phyloP scores from a whole-genome alignment of 257 asterid genomes.

The Haberlea rhodopensis region DNA sequence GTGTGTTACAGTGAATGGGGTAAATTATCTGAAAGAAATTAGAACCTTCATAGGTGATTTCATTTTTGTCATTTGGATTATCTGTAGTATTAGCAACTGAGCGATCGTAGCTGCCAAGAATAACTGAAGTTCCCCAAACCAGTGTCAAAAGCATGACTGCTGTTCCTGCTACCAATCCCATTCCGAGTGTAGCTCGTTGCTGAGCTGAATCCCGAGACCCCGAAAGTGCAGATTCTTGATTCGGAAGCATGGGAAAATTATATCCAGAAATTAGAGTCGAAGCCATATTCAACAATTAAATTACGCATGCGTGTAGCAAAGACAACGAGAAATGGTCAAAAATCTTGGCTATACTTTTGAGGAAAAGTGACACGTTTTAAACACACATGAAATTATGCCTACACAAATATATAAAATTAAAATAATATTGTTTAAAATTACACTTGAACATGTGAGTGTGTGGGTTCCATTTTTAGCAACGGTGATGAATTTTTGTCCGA shows the following conservation, averaged over 20 bases:
- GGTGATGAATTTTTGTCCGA: too few species aligned
- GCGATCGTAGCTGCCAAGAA: conserved; percentile 56
- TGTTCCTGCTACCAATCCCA: conserved; percentile 70
- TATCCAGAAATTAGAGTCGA: too few species aligned
- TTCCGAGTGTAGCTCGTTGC: conserved; percentile 46
- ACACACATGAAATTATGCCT: too few species aligned
- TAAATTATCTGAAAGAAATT: not conserved
- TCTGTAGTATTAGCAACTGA: conserved; percentile 25
- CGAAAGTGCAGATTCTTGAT: conserved; percentile 48
- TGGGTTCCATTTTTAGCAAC: too few species aligned
- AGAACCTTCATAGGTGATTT: conserved; percentile 25
- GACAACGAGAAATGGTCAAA: too few species aligned
- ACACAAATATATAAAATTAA: too few species aligned
- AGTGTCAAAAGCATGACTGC: conserved; percentile 57
- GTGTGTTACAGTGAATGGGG: not conserved
- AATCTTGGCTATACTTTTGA: too few species aligned
- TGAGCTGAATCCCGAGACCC: conserved; percentile 53
- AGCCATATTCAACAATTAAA: too few species aligned
- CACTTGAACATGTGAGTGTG: too few species aligned
- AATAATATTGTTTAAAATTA: too few species aligned
- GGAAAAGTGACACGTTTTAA: too few species aligned
- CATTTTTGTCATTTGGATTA: conserved; percentile 21
- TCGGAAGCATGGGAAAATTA: not conserved
- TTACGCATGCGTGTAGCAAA: too few species aligned
- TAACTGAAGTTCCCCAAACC: conserved; percentile 53